Evolutionary conservation across 176 grass and related monocot species (phyloP).

Genomic region (Oryza coarctata): DNA sequence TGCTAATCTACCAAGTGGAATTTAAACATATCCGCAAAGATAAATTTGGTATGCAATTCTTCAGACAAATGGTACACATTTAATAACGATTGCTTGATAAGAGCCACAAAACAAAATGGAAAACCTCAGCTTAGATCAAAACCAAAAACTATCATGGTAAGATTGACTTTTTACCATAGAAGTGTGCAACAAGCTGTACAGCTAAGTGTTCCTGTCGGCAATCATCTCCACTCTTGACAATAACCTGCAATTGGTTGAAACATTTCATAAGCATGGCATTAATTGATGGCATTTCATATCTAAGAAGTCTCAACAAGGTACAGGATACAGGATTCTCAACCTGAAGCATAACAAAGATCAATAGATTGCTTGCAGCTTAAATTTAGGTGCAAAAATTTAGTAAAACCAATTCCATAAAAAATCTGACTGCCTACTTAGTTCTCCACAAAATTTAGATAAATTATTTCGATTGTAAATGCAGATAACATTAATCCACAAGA

Average conservation of each 20-base stretch:
- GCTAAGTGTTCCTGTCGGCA: constrained; percentile 97
- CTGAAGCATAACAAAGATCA: constrained; percentile 14
- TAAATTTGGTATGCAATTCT: neutral
- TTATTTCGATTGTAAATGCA: constrained; percentile 6
- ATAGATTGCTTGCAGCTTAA: neutral
- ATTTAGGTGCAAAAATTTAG: neutral
- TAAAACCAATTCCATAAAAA: neutral
- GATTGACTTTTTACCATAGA: constrained; percentile 70
- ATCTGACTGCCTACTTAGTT: neutral
- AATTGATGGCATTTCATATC: constrained; percentile 10
- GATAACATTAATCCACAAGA: constrained; percentile 6
- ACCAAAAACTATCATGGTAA: neutral
- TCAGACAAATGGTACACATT: neutral
- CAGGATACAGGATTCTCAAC: neutral
- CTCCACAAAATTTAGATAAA: neutral
- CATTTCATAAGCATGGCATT: constrained; percentile 19
- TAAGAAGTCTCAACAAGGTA: neutral
- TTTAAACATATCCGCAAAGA: neutral
- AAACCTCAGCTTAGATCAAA: neutral
- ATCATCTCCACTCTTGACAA: constrained; percentile 99
- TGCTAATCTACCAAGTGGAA: neutral
- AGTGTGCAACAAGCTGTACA: constrained; percentile 97
- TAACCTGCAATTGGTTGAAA: constrained; percentile 55
- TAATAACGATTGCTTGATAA: neutral
- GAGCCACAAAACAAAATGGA: neutral